These are phyloP conservation scores for Penicillium psychrofluorescens DNA, from an alignment of 495 filamentous ascomycete genomes.

Conservation along the genomic window DNA sequence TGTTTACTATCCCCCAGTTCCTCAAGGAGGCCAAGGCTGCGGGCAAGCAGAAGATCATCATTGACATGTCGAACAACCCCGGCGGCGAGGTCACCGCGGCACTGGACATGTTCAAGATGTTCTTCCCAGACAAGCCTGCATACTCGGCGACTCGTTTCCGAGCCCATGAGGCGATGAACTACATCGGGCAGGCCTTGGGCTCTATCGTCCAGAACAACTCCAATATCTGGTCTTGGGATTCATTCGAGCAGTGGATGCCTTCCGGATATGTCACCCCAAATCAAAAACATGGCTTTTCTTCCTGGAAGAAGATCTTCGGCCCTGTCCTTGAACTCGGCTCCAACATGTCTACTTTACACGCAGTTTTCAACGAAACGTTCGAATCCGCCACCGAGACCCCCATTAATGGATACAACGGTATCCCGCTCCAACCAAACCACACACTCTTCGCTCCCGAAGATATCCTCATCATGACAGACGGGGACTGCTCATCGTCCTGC, in stretches of 20 bases:
- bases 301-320: too few species aligned
- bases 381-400: neutral
- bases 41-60: neutral
- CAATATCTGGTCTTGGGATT: too few species aligned
- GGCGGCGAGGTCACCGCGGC: neutral
- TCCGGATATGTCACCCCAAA: too few species aligned
- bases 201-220: neutral
- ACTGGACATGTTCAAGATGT: neutral
- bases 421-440: too few species aligned
- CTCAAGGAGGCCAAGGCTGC: neutral
- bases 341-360: too few species aligned
- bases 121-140: neutral
- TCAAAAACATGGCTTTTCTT: too few species aligned
- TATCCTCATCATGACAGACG: constrained; percentile 31
- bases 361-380: neutral
- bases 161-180: neutral
- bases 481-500: constrained; percentile 55
- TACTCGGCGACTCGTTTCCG: neutral
- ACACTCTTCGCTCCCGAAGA: neutral
- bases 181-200: neutral
- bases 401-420: neutral
- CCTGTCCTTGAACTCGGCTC: too few species aligned
- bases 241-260: too few species aligned
- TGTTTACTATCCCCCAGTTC: neutral
- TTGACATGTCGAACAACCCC: neutral